Evolutionary conservation across 164 flowering plant species (phyloP).

Genomic region (Berberis thunbergii): DNA sequence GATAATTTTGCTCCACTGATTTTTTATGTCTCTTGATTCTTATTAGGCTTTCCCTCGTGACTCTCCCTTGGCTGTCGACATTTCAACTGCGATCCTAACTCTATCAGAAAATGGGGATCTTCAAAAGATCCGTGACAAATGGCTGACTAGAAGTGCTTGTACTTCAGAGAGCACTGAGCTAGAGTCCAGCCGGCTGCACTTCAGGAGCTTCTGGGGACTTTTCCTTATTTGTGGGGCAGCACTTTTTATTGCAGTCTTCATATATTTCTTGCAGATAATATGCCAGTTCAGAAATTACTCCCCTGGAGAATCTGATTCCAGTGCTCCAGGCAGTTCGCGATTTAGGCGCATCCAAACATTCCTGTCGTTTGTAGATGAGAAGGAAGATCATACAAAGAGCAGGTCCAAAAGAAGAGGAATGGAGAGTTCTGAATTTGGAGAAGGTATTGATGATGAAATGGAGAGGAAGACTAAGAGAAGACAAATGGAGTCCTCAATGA

Average conservation of each 20-base stretch:
- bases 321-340: slow-evolving; percentile 13
- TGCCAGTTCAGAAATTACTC: slow-evolving; percentile 26
- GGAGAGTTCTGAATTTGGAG: slow-evolving; percentile 12
- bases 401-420: slow-evolving; percentile 24
- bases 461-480: slow-evolving; percentile 17
- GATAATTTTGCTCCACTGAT: too few relatives aligned
- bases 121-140: slow-evolving; percentile 58
- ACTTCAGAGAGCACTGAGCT: slow-evolving; percentile 15
- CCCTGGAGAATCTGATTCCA: slow-evolving; percentile 20
- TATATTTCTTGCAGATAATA: slow-evolving; percentile 28
- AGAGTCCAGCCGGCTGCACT: slow-evolving; percentile 40
- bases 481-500: slow-evolving; percentile 13
- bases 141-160: slow-evolving; percentile 45
- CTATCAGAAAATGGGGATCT: slow-evolving; percentile 79
- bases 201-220: slow-evolving; percentile 74
- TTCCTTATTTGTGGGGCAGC: slow-evolving; percentile 52
- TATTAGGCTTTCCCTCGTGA: slow-evolving; percentile 74
- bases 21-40: slow-evolving; percentile 10
- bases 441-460: slow-evolving; percentile 20
- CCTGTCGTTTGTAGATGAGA: slow-evolving; percentile 44
- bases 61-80: slow-evolving; percentile 67
- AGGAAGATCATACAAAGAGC: slow-evolving; percentile 27
- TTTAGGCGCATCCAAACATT: slow-evolving; percentile 36
- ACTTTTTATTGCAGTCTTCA: slow-evolving; percentile 43
- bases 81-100: slow-evolving; percentile 73